These are phyloP conservation scores for Iberis amara DNA, from an alignment of 441 rosid genomes.

Conservation along the genomic window DNA sequence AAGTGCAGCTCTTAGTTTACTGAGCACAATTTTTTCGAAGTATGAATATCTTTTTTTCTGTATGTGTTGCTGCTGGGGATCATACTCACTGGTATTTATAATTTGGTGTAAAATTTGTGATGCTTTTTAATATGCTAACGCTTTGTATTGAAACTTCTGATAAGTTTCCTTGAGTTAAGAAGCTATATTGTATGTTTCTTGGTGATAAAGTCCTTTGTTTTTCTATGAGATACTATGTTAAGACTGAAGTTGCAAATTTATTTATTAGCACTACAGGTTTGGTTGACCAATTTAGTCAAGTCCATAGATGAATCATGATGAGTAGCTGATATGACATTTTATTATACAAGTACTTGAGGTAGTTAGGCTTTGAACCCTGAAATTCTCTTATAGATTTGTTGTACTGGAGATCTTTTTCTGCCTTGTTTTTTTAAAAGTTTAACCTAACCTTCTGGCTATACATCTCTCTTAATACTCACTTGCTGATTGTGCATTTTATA, in stretches of 20 bases:
- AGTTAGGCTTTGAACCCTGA: slow-evolving; percentile 1
- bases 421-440: not conserved
- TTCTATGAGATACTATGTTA: not conserved
- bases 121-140: not conserved
- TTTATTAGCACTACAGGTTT: not conserved
- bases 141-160: not conserved
- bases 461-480: slow-evolving; percentile 1
- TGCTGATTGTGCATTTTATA: slow-evolving; percentile 5
- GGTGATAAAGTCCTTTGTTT: not conserved
- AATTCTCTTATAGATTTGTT: not conserved
- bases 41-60: not conserved
- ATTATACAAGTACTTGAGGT: not conserved
- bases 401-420: not conserved
- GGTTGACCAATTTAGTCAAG: not conserved
- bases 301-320: slow-evolving; percentile 14
- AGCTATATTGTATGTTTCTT: not conserved
- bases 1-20: slow-evolving; percentile 11
- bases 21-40: not conserved
- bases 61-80: slow-evolving; percentile 4
- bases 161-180: slow-evolving; percentile 13
- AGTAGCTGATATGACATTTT: slow-evolving; percentile 1
- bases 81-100: not conserved
- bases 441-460: not conserved
- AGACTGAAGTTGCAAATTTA: not conserved
- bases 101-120: not conserved